Percentiles rank a stretch among this genome's conserved stretches.
Conservation (phyloP, 169 alveolate species). For the Plasmodium cynomolgi region DNA sequence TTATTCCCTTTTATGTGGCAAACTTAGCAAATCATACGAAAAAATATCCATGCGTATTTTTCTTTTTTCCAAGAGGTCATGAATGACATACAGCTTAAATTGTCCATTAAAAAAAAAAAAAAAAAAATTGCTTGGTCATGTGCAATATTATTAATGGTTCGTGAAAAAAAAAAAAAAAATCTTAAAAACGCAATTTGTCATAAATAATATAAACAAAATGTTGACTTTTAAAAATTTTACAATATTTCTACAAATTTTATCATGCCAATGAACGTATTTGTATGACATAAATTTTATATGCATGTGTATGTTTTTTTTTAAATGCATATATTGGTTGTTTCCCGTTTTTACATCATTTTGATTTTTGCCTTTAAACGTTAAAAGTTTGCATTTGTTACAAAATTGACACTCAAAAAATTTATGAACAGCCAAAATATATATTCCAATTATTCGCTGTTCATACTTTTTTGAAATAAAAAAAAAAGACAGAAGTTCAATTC, state of each 20-base stretch:
- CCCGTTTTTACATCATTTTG: background rate
- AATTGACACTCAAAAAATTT: constrained; percentile 17
- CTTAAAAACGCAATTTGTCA: background rate
- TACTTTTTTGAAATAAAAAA: constrained; percentile 6
- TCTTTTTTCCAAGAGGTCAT: constrained; percentile 13
- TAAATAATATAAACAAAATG: constrained; percentile 9
- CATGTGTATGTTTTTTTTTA: constrained; percentile 14
- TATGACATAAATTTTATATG: constrained; percentile 11
- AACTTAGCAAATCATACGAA: background rate
- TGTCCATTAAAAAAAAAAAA: constrained; percentile 23
- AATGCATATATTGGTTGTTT: background rate
- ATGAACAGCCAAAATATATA: constrained; percentile 9
- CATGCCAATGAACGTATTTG: constrained; percentile 1
- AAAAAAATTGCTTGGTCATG: constrained; percentile 23
- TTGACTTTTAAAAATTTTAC: constrained; percentile 1
- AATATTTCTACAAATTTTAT: constrained; percentile 5
- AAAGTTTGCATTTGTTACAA: constrained; percentile 10
- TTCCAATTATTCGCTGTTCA: constrained; percentile 6
- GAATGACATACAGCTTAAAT: background rate
- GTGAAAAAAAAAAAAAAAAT: constrained; percentile 40
- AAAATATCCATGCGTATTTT: background rate
- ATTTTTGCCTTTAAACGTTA: constrained; percentile 4
- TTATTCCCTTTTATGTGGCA: background rate
- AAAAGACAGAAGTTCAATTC: constrained; percentile 1
- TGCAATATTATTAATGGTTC: constrained; percentile 47